These are phyloP conservation scores for Blastobotrys serpentis DNA, from an alignment of 1,139 yeast genomes.

Conservation along the genomic window DNA sequence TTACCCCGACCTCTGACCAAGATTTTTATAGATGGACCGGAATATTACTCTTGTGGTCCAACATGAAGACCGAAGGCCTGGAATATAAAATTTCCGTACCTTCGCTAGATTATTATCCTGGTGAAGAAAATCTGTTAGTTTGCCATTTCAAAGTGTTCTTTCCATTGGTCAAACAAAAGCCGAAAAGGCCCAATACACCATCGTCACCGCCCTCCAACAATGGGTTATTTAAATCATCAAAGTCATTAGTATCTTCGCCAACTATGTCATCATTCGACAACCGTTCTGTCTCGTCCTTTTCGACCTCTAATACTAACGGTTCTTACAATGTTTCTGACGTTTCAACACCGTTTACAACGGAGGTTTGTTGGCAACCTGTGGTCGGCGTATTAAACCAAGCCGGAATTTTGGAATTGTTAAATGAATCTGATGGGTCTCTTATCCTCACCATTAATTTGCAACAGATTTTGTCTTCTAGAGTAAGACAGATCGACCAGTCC, in stretches of 20 bases:
- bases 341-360: slow-evolving; percentile 24
- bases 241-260: slow-evolving; percentile 3
- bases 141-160: slow-evolving; percentile 34
- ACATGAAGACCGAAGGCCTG: slow-evolving; percentile 29
- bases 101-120: slow-evolving; percentile 17
- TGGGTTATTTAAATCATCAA: slow-evolving; percentile 2
- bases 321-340: not conserved
- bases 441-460: slow-evolving; percentile 62
- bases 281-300: not conserved
- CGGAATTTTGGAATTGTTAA: slow-evolving; percentile 62
- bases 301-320: not conserved
- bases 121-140: slow-evolving; percentile 28
- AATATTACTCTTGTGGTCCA: slow-evolving; percentile 28
- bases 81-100: slow-evolving; percentile 27
- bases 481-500: slow-evolving; percentile 66
- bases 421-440: slow-evolving; percentile 66
- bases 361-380: slow-evolving; percentile 72
- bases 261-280: not conserved
- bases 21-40: slow-evolving; percentile 30
- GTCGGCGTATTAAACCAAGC: slow-evolving; percentile 69
- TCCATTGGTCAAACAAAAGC: slow-evolving; percentile 21
- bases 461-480: slow-evolving; percentile 58
- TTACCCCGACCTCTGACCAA: slow-evolving; percentile 26
- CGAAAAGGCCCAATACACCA: slow-evolving; percentile 2
- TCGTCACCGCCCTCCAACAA: slow-evolving; percentile 1